Conservation (phyloP, 2,329 filamentous ascomycete genomes). For the Neophaeococcomyces mojaviensis region DNA sequence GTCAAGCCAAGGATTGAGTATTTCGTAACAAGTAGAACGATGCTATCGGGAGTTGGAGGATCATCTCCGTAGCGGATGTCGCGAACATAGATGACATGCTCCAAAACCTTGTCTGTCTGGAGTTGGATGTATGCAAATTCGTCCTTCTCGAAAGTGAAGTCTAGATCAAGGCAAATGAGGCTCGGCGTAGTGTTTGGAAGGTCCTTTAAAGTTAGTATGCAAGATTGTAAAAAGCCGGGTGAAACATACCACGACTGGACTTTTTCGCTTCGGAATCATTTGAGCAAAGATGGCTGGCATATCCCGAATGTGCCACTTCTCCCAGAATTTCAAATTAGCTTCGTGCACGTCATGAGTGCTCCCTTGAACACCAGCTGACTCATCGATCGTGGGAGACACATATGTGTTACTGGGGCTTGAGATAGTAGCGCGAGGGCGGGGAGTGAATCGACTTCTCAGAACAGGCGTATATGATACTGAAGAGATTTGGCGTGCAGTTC, state of each 20-base stretch:
- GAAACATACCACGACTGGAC: not conserved
- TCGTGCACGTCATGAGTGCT: not conserved
- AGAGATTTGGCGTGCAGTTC: too few relatives aligned
- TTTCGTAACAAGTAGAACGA: constrained; percentile 10
- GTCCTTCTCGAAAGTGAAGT: constrained; percentile 8
- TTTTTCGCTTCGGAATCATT: not conserved
- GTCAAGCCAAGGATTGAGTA: constrained; percentile 8
- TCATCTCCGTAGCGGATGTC: constrained; percentile 4
- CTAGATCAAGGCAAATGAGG: constrained; percentile 1
- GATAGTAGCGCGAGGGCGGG: too few relatives aligned
- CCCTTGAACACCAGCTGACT: too few relatives aligned
- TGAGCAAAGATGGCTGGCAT: constrained; percentile 6
- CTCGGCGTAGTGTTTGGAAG: not conserved
- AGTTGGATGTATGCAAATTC: constrained; percentile 5
- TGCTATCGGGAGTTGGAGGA: not conserved
- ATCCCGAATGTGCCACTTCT: constrained; percentile 6
- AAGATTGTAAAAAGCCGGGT: not conserved
- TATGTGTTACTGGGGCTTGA: too few relatives aligned
- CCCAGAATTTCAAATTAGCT: constrained; percentile 1
- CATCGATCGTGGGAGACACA: too few relatives aligned
- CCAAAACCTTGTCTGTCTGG: not conserved
- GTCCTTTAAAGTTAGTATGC: not conserved
- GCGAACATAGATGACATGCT: constrained; percentile 11
- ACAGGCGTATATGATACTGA: too few relatives aligned
- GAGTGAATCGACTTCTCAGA: too few relatives aligned